phyloP scores from a whole-genome alignment of 2,329 filamentous ascomycete genomes.

The Aspergillus pseudonomiae region DNA sequence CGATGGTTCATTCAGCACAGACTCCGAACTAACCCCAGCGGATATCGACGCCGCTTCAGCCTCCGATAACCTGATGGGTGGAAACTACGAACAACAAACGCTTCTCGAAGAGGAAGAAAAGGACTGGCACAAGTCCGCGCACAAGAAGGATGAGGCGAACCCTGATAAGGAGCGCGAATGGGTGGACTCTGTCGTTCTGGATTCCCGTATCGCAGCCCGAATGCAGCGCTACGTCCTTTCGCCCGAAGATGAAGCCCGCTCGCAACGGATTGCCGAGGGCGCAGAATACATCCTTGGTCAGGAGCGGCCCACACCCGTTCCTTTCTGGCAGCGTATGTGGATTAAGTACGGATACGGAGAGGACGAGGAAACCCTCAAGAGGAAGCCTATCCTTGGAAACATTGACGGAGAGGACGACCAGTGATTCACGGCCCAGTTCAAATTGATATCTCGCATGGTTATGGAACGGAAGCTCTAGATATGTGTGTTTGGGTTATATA shows the following conservation, averaged over 20 bases:
- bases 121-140: conserved; percentile 82
- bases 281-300: conserved; percentile 72
- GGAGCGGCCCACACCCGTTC: conserved; percentile 41
- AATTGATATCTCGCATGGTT: neutral
- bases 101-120: conserved; percentile 71
- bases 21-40: conserved; percentile 22
- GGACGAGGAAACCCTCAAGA: conserved; percentile 40
- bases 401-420: conserved; percentile 36
- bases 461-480: neutral
- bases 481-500: conserved; percentile 1
- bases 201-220: conserved; percentile 72
- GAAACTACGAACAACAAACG: conserved; percentile 64
- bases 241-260: conserved; percentile 70
- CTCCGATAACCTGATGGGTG: conserved; percentile 29
- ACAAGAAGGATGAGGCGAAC: conserved; percentile 55
- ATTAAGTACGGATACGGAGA: conserved; percentile 46
- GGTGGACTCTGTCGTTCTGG: conserved; percentile 73
- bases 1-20: conserved; percentile 27
- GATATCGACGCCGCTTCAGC: conserved; percentile 30
- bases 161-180: conserved; percentile 71
- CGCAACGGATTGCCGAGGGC: conserved; percentile 63
- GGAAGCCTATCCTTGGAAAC: conserved; percentile 46
- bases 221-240: conserved; percentile 79
- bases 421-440: conserved; percentile 7
- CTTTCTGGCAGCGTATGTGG: conserved; percentile 45